phyloP scores from a whole-genome alignment of 495 filamentous ascomycete genomes.

The Neurospora sp. region DNA sequence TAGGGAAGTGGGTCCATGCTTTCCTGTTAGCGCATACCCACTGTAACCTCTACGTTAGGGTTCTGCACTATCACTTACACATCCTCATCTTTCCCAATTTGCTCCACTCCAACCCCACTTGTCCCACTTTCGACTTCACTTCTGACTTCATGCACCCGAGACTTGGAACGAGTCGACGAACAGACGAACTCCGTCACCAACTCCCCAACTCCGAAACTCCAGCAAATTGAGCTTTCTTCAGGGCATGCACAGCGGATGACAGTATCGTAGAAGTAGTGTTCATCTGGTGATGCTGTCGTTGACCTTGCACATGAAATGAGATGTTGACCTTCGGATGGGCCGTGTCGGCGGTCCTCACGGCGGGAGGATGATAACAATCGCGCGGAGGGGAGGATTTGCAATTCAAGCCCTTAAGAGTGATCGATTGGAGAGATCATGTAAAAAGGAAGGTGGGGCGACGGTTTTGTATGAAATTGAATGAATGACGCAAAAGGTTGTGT shows the following conservation, averaged over 20 bases:
- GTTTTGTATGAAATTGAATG: background rate
- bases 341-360: background rate
- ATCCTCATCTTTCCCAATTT: background rate
- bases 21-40: background rate
- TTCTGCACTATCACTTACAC: background rate
- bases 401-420: background rate
- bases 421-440: too few relatives aligned
- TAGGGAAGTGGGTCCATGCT: background rate
- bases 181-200: background rate
- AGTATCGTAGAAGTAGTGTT: background rate
- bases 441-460: background rate
- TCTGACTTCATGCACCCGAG: background rate
- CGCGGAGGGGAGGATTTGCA: background rate
- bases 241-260: background rate
- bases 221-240: background rate
- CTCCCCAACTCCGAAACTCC: background rate
- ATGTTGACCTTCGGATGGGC: background rate
- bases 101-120: background rate
- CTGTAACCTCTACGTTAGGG: background rate
- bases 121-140: background rate
- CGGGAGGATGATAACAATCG: background rate
- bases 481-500: background rate
- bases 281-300: background rate
- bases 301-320: background rate
- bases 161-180: background rate